Base-by-base conservation (phyloP, 805 yeast species). In the Alloascoidea africana region DNA sequence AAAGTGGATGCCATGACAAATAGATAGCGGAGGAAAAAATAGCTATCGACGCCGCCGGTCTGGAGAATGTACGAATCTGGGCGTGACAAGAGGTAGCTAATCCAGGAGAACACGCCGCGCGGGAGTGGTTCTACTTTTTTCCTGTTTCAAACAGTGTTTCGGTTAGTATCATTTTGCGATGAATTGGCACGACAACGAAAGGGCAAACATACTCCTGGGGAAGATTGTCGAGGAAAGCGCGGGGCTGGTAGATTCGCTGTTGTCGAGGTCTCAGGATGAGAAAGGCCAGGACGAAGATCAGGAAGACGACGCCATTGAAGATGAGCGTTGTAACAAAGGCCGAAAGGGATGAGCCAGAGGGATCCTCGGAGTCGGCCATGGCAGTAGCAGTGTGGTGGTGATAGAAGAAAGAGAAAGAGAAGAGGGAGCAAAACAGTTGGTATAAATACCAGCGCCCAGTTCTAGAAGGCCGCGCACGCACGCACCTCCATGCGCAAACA, bases 31-130 rank as follows among this genome's bases (percentile, higher is more conserved):
- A 86, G 59, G 55, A 87, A 89, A 52, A 91, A 77, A 60, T 83
- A 89, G 3, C 96, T 96, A 53, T 89, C 97, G n/a, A 89, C 54
- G 14, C 96, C 97, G 15, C 91, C 79, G 49, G 89, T 93, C 45
- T 78, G 76, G 41, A 89, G 72, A 39, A 87, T 65, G 50, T 82
- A 82, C 36, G 79, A 61, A 39, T 82, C 86, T 1, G 84, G 72
- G 50, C 81, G 76, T 36, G 67, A 58, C 36, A 82, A 47, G 18
- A 89, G 52, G 4, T 77, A 75, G 5, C 56, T 44, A 6, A 86
- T 40, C 97, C 96, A 87, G 19, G 68, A 61, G 52, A 76, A 56
- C 2, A 78, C 65, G 27, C 86, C 91, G 15, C 55, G 55, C 1
- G 87, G 79, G 34, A 86, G 60, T 1, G 91, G 85, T 18, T 71